phyloP scores from a whole-genome alignment of 2,329 filamentous ascomycete genomes.

The Rhynchosporium graminicola region DNA sequence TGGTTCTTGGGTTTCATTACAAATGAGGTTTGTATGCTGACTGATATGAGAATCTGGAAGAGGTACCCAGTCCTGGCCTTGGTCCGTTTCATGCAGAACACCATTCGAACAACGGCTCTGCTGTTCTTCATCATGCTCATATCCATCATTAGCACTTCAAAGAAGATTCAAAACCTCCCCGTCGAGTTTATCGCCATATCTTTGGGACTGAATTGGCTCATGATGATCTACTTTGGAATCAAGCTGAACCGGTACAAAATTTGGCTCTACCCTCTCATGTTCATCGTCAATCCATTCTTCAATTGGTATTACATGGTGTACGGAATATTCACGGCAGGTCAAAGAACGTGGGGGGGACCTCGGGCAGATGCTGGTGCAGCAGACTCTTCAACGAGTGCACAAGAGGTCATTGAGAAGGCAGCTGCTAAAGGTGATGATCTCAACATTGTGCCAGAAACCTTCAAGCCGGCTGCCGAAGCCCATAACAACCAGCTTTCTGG shows the following conservation, averaged over 20 bases:
- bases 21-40: conserved; percentile 98
- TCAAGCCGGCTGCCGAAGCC: conserved; percentile 62
- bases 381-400: conserved; percentile 72
- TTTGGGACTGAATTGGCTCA: conserved; percentile 86
- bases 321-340: conserved; percentile 56
- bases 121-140: conserved; percentile 94
- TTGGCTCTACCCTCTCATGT: conserved; percentile 95
- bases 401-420: conserved; percentile 81
- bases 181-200: conserved; percentile 94
- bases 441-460: conserved; percentile 86
- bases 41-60: conserved; percentile 87
- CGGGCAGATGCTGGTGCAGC: conserved; percentile 85
- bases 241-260: conserved; percentile 89
- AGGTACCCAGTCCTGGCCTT: conserved; percentile 84
- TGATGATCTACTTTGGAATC: conserved; percentile 94
- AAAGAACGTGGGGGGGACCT: conserved; percentile 93
- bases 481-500: conserved; percentile 48
- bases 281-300: conserved; percentile 91
- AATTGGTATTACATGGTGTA: conserved; percentile 90
- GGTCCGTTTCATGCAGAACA: conserved; percentile 93
- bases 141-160: conserved; percentile 81
- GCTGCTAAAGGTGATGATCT: conserved; percentile 81
- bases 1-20: conserved; percentile 99
- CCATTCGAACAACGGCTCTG: conserved; percentile 88
- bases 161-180: conserved; percentile 75